A percentile compares a stretch with the other conserved stretches of the same genome.
Evolutionary conservation across 2,329 filamentous ascomycete genomes (phyloP).

Genomic region (Diaporthe citrichinensis): DNA sequence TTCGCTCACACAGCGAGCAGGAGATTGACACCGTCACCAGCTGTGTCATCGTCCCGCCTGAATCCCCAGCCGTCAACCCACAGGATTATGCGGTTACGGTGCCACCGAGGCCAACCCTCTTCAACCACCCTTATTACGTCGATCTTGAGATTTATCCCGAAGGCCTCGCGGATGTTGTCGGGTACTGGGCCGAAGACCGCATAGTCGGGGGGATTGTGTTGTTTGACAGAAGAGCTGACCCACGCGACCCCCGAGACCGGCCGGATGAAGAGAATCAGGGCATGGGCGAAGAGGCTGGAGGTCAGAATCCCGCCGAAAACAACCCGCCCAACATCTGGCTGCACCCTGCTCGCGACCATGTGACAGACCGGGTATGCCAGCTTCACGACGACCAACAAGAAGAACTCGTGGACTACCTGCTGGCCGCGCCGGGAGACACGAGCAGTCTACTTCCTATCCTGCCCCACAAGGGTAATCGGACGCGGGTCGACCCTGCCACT

Average conservation of each 20-base stretch:
- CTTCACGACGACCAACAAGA: conserved; percentile 45
- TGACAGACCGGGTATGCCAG: conserved; percentile 46
- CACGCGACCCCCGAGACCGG: conserved; percentile 13
- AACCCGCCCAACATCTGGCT: conserved; percentile 29
- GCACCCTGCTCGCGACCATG: conserved; percentile 12
- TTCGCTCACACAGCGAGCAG: conserved; percentile 17
- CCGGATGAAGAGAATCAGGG: neutral
- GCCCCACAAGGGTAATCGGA: conserved; percentile 41
- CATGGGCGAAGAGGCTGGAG: neutral
- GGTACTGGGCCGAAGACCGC: conserved; percentile 49
- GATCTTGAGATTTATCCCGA: conserved; percentile 50
- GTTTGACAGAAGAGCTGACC: conserved; percentile 44
- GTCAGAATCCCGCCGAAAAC: conserved; percentile 1
- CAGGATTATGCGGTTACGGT: neutral
- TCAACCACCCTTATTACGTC: conserved; percentile 48
- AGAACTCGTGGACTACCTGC: conserved; percentile 46
- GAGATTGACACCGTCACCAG: conserved; percentile 40
- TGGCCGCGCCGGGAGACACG: conserved; percentile 34
- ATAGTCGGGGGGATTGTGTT: conserved; percentile 48
- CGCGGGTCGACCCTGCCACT: conserved; percentile 48
- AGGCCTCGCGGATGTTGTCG: conserved; percentile 47
- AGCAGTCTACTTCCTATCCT: conserved; percentile 44
- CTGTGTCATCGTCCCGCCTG: conserved; percentile 36
- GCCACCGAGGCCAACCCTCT: conserved; percentile 45
- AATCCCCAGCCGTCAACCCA: neutral